These are phyloP conservation scores for Haematococcus lacustris DNA, from an alignment of 139 green algal species.

Conservation along the genomic window DNA sequence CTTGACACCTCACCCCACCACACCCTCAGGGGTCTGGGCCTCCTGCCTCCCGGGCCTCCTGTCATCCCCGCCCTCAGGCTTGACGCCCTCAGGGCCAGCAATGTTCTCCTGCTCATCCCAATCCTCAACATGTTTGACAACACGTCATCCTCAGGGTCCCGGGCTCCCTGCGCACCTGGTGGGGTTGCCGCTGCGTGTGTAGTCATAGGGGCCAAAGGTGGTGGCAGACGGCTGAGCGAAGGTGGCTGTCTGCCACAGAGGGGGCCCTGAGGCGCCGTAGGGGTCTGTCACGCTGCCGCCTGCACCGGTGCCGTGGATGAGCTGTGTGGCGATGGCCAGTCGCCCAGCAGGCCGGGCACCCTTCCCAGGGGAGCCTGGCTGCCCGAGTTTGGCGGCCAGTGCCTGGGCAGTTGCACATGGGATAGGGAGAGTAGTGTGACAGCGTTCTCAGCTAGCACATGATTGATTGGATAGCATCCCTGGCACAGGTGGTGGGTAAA, in stretches of 20 bases:
- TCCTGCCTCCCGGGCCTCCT: too few species aligned
- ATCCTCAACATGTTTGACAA: too few species aligned
- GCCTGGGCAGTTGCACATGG: neutral
- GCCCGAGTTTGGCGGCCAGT: neutral
- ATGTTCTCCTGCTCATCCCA: too few species aligned
- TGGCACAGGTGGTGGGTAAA: too few species aligned
- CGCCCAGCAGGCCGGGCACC: neutral
- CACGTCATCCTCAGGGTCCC: neutral
- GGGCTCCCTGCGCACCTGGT: conserved; percentile 61
- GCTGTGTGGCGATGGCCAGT: conserved; percentile 30
- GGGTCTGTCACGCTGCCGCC: conserved; percentile 53
- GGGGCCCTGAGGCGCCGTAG: conserved; percentile 68
- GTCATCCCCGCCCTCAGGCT: too few species aligned
- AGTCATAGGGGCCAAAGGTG: conserved; percentile 87
- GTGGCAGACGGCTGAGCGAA: conserved; percentile 75
- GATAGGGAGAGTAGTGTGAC: neutral
- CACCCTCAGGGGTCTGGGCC: too few species aligned
- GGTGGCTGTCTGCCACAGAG: conserved; percentile 95
- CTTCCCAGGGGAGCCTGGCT: conserved; percentile 5
- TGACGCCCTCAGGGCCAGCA: too few species aligned
- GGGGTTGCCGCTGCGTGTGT: conserved; percentile 94
- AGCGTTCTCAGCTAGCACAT: neutral
- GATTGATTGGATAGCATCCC: neutral
- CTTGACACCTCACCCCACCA: too few species aligned
- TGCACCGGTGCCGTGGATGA: conserved; percentile 35